A percentile compares a stretch with the other conserved stretches of the same genome.
These are phyloP conservation scores for Suillus placidus DNA, from an alignment of 768 basidiomycete genomes.

Conservation along the genomic window DNA sequence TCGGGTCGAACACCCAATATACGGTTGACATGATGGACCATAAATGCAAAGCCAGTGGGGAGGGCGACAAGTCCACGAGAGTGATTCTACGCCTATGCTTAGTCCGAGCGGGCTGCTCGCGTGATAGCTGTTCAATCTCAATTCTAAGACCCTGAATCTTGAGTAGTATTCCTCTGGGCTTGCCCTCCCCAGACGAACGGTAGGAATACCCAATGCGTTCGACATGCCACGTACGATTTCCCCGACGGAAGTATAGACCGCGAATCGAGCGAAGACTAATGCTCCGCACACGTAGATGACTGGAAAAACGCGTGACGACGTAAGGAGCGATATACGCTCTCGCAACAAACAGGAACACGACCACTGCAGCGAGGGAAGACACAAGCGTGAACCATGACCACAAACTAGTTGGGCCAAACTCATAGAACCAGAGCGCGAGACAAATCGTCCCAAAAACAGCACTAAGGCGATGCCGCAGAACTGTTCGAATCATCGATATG, in stretches of 20 bases:
- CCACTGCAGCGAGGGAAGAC: conserved; percentile 53
- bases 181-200: conserved; percentile 48
- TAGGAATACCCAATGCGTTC: conserved; percentile 69
- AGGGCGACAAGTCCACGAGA: conserved; percentile 38
- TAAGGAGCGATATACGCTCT: conserved; percentile 71
- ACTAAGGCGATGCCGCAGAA: conserved; percentile 4
- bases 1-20: conserved; percentile 56
- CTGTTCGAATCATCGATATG: not conserved
- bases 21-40: conserved; percentile 37
- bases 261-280: conserved; percentile 79
- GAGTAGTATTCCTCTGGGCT: conserved; percentile 59
- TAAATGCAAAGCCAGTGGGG: conserved; percentile 37
- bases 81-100: conserved; percentile 47
- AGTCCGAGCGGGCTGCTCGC: conserved; percentile 23
- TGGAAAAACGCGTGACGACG: conserved; percentile 59
- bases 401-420: conserved; percentile 5
- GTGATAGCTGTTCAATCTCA: conserved; percentile 42
- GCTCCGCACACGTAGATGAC: conserved; percentile 66
- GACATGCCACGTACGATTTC: conserved; percentile 56
- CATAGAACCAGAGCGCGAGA: not conserved
- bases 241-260: conserved; percentile 68
- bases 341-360: conserved; percentile 58
- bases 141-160: conserved; percentile 63
- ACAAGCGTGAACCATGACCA: conserved; percentile 45
- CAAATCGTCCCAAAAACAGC: not conserved